These are phyloP conservation scores for Aspergillus glaucus DNA, from an alignment of 2,329 filamentous ascomycete species.

Conservation along the genomic window DNA sequence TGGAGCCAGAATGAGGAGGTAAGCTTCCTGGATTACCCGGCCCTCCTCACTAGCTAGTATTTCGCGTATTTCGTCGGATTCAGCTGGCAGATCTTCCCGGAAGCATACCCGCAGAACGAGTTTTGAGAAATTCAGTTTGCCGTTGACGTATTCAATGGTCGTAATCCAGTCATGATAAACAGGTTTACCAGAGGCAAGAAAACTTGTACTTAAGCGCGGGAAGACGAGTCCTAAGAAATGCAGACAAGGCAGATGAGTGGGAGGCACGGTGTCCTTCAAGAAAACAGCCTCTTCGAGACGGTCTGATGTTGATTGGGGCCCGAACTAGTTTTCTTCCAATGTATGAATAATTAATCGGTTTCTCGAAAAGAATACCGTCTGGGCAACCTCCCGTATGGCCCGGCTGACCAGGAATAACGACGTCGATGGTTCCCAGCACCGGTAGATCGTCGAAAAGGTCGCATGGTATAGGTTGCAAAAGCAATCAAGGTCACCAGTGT, in stretches of 20 bases:
- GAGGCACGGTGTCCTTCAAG: neutral
- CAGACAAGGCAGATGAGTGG: neutral
- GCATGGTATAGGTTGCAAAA: neutral
- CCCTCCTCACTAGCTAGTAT: neutral
- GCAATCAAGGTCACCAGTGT: neutral
- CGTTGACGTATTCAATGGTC: neutral
- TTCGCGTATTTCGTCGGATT: too few relatives aligned
- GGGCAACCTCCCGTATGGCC: neutral
- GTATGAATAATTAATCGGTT: neutral
- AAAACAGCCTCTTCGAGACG: neutral
- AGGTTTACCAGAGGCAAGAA: neutral
- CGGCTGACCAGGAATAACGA: neutral
- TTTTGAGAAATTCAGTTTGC: neutral
- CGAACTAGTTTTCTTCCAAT: neutral
- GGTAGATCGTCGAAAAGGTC: neutral
- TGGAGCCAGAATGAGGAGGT: neutral
- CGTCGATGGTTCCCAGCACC: neutral
- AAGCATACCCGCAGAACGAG: neutral
- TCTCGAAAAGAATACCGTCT: neutral
- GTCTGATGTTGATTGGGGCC: neutral
- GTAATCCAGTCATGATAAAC: neutral
- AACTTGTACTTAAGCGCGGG: neutral
- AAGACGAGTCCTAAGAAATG: neutral
- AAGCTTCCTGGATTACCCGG: neutral
- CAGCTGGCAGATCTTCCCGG: neutral